Evolutionary conservation across 495 filamentous ascomycete genomes (phyloP), one percentile per base, ranked within the genome.

Genomic region (Xylaria flabelliformis): DNA sequence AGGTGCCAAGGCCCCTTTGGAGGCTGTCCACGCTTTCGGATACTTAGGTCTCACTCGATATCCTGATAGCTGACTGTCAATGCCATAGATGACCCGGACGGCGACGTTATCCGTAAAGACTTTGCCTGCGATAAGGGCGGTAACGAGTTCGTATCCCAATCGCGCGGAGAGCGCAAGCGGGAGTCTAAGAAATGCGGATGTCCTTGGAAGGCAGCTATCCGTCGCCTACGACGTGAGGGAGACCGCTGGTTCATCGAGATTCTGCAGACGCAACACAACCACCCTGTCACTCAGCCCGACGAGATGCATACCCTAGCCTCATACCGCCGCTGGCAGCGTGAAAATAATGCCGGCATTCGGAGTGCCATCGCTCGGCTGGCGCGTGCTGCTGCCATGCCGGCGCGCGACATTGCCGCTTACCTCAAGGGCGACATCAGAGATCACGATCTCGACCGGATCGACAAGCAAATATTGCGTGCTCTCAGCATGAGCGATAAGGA

Each of bases 91-190:
- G 75, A 79, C 48, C 75, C 77, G 3, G 72, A 72, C 0, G 77
- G 77, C 46, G 67, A 71, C 17, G 62, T 79, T 24, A 79, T 79
- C 34, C 75, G 77, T 6, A 74, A 74, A 71, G 77, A 79, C 72
- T 79, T 77, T 19, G 72, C 74, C 9, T 79, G 77, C 74, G 77
- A 79, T 63, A 74, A 74, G 32, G 77, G 77, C 55, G 77, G 77
- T 8, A 56, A 73, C 19, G 77, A 77, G 15, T 79, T 79, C 34
- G 75, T 77, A 8, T 79, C 77, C 39, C 75, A 77, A 26, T 73
- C 73, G 51, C 76, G 75, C 19, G 77, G 77, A 2, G 75, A 79
- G 70, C 77, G 77, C 21, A 75, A 75, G 6, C 77, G 77, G 48
- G 77, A 75, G 70, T 70, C 67, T 26, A 74, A 72, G 48, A 79